Percentiles rank a stretch among this genome's conserved stretches.
These are phyloP conservation scores for Tuctoria greenei DNA, from an alignment of 176 grass and related monocot species.

Conservation along the genomic window DNA sequence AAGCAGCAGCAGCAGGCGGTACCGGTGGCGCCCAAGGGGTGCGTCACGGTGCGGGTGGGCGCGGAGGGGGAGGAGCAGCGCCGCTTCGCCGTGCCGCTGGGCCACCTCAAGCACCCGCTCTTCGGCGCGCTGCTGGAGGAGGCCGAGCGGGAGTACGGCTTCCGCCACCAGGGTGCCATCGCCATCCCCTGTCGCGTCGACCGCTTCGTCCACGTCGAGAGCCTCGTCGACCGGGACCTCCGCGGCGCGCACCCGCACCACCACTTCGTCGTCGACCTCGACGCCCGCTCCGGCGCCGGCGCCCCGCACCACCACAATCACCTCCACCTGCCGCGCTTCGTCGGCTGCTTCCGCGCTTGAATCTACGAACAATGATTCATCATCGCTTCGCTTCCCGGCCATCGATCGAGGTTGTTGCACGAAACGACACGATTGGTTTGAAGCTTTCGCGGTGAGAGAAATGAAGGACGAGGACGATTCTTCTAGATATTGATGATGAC, in stretches of 20 bases:
- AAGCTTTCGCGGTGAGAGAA: neutral
- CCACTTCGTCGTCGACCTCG: constrained; percentile 35
- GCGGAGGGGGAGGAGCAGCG: constrained; percentile 67
- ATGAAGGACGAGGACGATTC: constrained; percentile 19
- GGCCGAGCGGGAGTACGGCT: constrained; percentile 85
- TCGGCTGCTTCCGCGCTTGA: constrained; percentile 73
- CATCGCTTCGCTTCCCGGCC: too few relatives aligned
- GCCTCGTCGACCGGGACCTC: constrained; percentile 57
- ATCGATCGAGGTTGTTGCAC: neutral
- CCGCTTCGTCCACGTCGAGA: constrained; percentile 67
- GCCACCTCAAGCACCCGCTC: constrained; percentile 79
- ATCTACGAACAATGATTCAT: too few relatives aligned
- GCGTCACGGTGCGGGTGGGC: constrained; percentile 69
- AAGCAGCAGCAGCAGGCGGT: neutral
- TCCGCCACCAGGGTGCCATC: constrained; percentile 67
- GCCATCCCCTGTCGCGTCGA: constrained; percentile 83
- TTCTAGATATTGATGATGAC: constrained; percentile 42
- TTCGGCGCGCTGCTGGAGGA: constrained; percentile 69
- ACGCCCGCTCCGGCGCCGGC: neutral
- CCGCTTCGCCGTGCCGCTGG: constrained; percentile 76
- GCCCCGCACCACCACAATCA: constrained; percentile 1
- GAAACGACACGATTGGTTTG: constrained; percentile 9
- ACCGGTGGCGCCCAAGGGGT: constrained; percentile 63
- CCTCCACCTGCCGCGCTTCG: constrained; percentile 61
- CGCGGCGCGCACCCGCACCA: constrained; percentile 1